phyloP scores from a whole-genome alignment of 2,329 filamentous ascomycete genomes.

The Paracoccidioides lutzii region DNA sequence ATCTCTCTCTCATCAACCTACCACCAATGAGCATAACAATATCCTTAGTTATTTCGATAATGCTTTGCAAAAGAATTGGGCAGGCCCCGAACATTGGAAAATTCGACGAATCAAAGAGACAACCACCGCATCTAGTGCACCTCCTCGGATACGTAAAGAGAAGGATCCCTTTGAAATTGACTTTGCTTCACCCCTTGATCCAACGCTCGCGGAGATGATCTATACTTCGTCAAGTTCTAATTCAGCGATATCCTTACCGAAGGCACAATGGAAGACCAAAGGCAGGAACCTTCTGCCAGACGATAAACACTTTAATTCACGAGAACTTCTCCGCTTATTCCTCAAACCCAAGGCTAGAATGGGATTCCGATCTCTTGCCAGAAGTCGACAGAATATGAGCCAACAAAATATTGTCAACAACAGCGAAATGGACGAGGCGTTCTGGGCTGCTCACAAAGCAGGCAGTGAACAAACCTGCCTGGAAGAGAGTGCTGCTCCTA shows the following conservation, averaged over 20 bases:
- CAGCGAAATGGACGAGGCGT: slow-evolving; percentile 84
- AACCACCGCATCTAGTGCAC: slow-evolving; percentile 43
- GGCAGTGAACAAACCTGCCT: slow-evolving; percentile 40
- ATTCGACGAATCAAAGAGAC: slow-evolving; percentile 80
- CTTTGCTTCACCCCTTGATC: slow-evolving; percentile 63
- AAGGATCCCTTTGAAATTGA: slow-evolving; percentile 95
- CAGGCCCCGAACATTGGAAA: slow-evolving; percentile 95
- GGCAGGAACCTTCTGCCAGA: slow-evolving; percentile 86
- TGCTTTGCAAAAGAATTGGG: slow-evolving; percentile 93
- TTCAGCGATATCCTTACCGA: slow-evolving; percentile 69
- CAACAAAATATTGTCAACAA: slow-evolving; percentile 46
- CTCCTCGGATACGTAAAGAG: slow-evolving; percentile 63
- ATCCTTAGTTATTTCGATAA: slow-evolving; percentile 98
- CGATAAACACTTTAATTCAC: slow-evolving; percentile 96
- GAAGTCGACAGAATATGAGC: slow-evolving; percentile 28
- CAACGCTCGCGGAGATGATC: slow-evolving; percentile 58
- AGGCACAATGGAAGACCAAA: slow-evolving; percentile 92
- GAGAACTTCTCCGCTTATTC: slow-evolving; percentile 77
- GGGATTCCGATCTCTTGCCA: slow-evolving; percentile 49
- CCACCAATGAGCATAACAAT: slow-evolving; percentile 67
- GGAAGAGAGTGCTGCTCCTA: slow-evolving; percentile 45
- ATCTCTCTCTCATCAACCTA: slow-evolving; percentile 59
- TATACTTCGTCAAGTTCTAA: slow-evolving; percentile 73
- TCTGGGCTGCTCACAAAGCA: slow-evolving; percentile 59
- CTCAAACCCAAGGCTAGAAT: slow-evolving; percentile 86